Percentiles rank a stretch among this genome's conserved stretches.
Evolutionary conservation across 1,139 yeast species (phyloP).

Genomic region (Geotrichum aggregatum): DNA sequence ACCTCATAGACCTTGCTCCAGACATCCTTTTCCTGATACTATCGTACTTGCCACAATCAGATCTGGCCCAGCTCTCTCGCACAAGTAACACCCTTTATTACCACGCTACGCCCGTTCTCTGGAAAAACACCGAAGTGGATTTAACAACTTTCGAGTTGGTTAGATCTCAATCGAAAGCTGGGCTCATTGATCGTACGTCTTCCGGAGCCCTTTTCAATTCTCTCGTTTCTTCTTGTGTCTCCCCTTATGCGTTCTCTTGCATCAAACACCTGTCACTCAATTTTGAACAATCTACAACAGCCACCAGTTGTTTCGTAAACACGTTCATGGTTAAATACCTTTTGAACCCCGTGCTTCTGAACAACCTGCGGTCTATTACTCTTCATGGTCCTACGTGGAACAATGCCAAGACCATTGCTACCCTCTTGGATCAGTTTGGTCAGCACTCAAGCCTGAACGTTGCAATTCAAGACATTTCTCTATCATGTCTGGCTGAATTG

Average conservation of each 20-base stretch:
- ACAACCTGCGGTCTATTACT: neutral
- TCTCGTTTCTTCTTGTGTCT: neutral
- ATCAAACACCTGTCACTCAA: neutral
- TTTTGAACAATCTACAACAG: neutral
- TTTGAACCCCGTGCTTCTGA: neutral
- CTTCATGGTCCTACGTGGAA: slow-evolving; percentile 1
- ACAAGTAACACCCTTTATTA: slow-evolving; percentile 4
- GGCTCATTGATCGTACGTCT: neutral
- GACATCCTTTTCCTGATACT: neutral
- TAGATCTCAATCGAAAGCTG: neutral
- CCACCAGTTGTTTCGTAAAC: neutral
- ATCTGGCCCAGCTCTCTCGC: slow-evolving; percentile 1
- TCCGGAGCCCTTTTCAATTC: neutral
- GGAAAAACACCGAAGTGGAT: neutral
- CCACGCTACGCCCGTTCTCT: neutral
- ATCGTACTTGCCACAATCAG: neutral
- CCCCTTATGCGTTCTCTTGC: neutral
- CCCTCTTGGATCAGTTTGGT: neutral
- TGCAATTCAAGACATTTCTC: slow-evolving; percentile 11
- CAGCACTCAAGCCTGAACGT: neutral
- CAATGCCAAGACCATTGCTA: neutral
- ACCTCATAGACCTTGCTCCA: neutral
- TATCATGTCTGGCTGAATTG: slow-evolving; percentile 8
- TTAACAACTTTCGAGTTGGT: neutral
- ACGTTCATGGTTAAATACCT: neutral